Percentiles rank a stretch among this genome's conserved stretches.
phyloP scores from a whole-genome alignment of 371 early-diverging fungal genomes.

The Lichtheimia ramosa region DNA sequence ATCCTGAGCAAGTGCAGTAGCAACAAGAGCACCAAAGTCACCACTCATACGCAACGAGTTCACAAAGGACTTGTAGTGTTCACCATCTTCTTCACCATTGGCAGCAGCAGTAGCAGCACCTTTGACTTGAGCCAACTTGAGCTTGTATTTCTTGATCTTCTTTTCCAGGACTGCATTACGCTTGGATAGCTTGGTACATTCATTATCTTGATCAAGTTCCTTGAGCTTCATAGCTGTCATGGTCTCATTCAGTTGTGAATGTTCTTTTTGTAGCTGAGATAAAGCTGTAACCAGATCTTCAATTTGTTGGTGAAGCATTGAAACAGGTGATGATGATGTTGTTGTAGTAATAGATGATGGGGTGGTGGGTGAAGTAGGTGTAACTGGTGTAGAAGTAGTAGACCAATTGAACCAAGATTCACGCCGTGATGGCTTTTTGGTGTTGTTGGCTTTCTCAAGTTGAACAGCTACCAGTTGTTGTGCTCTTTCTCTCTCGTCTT shows the following conservation, averaged over 20 bases:
- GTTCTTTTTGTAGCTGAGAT: slow-evolving; percentile 55
- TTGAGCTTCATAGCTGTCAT: slow-evolving; percentile 50
- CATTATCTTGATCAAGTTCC: slow-evolving; percentile 47
- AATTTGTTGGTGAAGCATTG: slow-evolving; percentile 49
- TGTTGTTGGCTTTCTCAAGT: slow-evolving; percentile 17
- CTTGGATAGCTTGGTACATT: slow-evolving; percentile 29
- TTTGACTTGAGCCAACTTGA: slow-evolving; percentile 23
- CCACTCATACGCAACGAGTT: slow-evolving; percentile 39
- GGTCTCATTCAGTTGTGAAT: slow-evolving; percentile 43
- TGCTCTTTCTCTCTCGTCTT: slow-evolving; percentile 49
- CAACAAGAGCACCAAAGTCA: slow-evolving; percentile 47
- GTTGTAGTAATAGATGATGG: slow-evolving; percentile 4
- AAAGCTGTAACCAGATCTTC: slow-evolving; percentile 55
- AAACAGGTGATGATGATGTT: slow-evolving; percentile 6
- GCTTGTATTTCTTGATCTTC: slow-evolving; percentile 36
- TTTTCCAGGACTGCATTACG: slow-evolving; percentile 37
- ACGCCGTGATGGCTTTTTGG: slow-evolving; percentile 3
- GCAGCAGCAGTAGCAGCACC: slow-evolving; percentile 1
- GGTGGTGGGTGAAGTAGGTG: slow-evolving; percentile 2
- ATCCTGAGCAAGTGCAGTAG: slow-evolving; percentile 26
- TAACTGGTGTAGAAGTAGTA: slow-evolving; percentile 4
- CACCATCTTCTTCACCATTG: slow-evolving; percentile 8
- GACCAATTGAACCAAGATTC: slow-evolving; percentile 24
- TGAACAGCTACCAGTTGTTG: slow-evolving; percentile 41
- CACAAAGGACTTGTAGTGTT: slow-evolving; percentile 34